Evolutionary conservation across 1,284 basidiomycete genomes (phyloP), one percentile per base, ranked within the genome.

Genomic region (Vanrija pseudolonga): DNA sequence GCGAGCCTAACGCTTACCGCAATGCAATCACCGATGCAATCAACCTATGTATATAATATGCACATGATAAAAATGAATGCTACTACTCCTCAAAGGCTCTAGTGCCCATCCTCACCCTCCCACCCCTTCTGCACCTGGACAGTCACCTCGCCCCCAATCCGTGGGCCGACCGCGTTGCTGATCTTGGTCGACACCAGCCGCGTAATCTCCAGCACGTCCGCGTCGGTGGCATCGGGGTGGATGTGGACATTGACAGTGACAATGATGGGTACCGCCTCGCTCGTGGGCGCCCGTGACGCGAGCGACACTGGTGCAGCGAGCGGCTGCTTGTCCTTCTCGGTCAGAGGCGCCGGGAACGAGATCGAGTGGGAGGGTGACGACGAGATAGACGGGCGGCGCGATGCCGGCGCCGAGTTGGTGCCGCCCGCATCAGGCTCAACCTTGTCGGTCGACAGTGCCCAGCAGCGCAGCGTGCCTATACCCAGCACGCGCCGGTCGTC

Each of bases 221-320:
- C 80, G 71, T 94, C 90, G 8, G 79, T 79, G 37, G 89, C 66
- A 54, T 88, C 85, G 37, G 80, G 73, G 47, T 81, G 78, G 17
- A 94, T 87, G 65, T 90, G 89, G 40, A 91, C 76, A 63, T 88
- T 84, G 28, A 95, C 76, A 19, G 90, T 90, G 20, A 90, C 85
- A n/a, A 95, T 84, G 41, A 94, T 57, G 0, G 66, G 66, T 6
- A 54, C 58, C 37, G 32, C 32, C 14, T 32, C 32, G 32, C 2
- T 32, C 12, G 32, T 32, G 12, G 6, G 47, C 19, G 11, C 20
- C 36, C 9, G 53, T 54, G 12, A 46, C 22, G 18, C 24, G n/a
- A 40, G 19, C 26, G 28, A 47, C n/a, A 20, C 46, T 48, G 37
- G 45, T 39, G 17, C 36, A 12, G 15, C 9, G 22, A 43, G 6